Evolutionary conservation across 345 rosid species (phyloP).

Genomic region (Hibiscus mutabilis): DNA sequence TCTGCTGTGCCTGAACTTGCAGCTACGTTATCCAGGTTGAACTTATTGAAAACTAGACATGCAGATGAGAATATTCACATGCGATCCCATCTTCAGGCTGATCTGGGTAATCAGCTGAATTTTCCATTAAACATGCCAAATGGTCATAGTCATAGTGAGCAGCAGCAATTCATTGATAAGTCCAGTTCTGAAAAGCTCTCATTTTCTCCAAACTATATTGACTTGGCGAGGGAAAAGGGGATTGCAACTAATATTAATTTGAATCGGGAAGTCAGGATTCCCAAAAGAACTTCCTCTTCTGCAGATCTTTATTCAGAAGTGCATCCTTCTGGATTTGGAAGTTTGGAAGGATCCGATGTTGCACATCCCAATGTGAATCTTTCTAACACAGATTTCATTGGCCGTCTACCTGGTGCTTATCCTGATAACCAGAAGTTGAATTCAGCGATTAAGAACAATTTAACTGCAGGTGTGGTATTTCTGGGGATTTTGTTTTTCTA

Average conservation of each 20-base stretch:
- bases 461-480: constrained; percentile 39
- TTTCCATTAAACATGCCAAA: constrained; percentile 39
- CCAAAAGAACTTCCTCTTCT: constrained; percentile 58
- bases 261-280: constrained; percentile 44
- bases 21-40: constrained; percentile 49
- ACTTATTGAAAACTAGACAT: constrained; percentile 41
- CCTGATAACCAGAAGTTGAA: constrained; percentile 40
- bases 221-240: constrained; percentile 38
- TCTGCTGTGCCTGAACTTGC: constrained; percentile 40
- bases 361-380: constrained; percentile 34
- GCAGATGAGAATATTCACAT: constrained; percentile 31
- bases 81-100: constrained; percentile 39
- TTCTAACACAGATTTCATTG: constrained; percentile 34
- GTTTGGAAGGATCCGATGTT: constrained; percentile 39
- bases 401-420: constrained; percentile 33
- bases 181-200: constrained; percentile 39
- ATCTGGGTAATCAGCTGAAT: constrained; percentile 35
- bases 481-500: neutral
- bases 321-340: constrained; percentile 46
- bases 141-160: constrained; percentile 42
- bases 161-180: constrained; percentile 40
- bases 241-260: constrained; percentile 30
- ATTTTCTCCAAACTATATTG: constrained; percentile 37
- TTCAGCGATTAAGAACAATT: constrained; percentile 31
- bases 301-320: constrained; percentile 50